Conservation (phyloP, 495 filamentous ascomycete species). For the Penicillium nucicola region DNA sequence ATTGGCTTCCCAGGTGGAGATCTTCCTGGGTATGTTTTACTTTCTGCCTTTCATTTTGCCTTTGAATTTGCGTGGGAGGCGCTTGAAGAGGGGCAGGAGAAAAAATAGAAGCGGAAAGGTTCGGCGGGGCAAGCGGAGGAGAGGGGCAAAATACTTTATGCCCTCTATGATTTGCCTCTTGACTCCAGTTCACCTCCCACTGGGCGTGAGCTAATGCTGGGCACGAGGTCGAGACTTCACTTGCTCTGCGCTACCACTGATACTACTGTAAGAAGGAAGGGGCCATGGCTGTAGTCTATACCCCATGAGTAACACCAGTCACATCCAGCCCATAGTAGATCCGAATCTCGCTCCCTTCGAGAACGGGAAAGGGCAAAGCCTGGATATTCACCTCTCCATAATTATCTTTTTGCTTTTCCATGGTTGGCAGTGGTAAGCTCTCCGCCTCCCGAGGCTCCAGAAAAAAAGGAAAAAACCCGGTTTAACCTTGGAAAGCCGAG, state of each 20-base stretch:
- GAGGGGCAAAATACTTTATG: conserved; percentile 8
- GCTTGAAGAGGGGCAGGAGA: neutral
- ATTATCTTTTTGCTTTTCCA: conserved; percentile 4
- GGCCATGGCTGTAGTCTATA: neutral
- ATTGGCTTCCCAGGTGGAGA: conserved; percentile 8
- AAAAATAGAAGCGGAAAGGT: conserved; percentile 23
- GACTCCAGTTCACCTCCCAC: neutral
- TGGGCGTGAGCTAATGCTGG: neutral
- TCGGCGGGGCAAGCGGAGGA: conserved; percentile 17
- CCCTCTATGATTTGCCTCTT: conserved; percentile 12
- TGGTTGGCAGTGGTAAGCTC: conserved; percentile 1
- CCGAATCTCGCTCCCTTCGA: neutral
- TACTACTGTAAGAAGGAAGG: neutral
- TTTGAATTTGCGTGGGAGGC: neutral
- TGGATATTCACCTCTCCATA: neutral
- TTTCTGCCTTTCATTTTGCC: neutral
- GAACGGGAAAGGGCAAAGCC: neutral
- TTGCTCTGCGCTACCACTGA: neutral
- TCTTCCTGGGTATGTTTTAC: neutral
- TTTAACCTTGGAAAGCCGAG: neutral
- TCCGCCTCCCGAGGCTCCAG: conserved; percentile 1
- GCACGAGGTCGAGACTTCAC: neutral
- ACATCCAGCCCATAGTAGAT: neutral
- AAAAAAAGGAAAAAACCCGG: conserved; percentile 1
- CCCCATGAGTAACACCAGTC: neutral